Conservation (phyloP, 345 rosid species). For the Lepidium africanum region DNA sequence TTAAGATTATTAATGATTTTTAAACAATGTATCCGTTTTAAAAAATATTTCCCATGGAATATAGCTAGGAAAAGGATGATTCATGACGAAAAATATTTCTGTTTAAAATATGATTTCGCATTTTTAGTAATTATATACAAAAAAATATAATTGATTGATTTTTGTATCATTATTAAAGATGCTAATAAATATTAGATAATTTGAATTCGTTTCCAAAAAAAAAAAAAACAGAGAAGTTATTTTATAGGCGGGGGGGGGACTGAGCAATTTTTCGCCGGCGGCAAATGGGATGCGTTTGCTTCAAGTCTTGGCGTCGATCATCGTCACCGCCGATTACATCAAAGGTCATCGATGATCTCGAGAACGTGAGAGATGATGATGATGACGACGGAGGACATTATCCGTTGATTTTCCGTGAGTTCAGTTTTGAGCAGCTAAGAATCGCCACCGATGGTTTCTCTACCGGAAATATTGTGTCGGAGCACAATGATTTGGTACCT, state of each 20-base stretch:
- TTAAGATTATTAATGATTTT: too few relatives aligned
- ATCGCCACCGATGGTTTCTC: slow-evolving; percentile 53
- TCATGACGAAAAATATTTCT: neutral
- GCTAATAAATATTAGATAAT: neutral
- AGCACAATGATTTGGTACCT: slow-evolving; percentile 62
- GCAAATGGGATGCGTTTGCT: slow-evolving; percentile 25
- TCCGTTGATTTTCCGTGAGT: slow-evolving; percentile 49
- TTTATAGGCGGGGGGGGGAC: neutral
- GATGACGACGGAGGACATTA: neutral
- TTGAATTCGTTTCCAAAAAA: neutral
- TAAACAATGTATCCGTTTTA: too few relatives aligned
- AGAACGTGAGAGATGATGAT: neutral
- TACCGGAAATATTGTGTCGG: slow-evolving; percentile 57
- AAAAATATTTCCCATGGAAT: too few relatives aligned
- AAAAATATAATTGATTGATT: neutral
- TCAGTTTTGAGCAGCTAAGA: slow-evolving; percentile 49
- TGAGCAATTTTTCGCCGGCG: neutral
- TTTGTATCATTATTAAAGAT: neutral
- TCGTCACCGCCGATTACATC: slow-evolving; percentile 16
- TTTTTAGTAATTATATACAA: neutral
- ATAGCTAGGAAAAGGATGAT: slow-evolving; percentile 13
- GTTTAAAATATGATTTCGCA: too few relatives aligned
- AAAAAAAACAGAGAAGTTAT: neutral
- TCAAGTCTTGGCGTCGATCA: slow-evolving; percentile 7
- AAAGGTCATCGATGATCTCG: neutral